Conservation (phyloP, 1,139 yeast genomes). For the Komagataea norvegica region DNA sequence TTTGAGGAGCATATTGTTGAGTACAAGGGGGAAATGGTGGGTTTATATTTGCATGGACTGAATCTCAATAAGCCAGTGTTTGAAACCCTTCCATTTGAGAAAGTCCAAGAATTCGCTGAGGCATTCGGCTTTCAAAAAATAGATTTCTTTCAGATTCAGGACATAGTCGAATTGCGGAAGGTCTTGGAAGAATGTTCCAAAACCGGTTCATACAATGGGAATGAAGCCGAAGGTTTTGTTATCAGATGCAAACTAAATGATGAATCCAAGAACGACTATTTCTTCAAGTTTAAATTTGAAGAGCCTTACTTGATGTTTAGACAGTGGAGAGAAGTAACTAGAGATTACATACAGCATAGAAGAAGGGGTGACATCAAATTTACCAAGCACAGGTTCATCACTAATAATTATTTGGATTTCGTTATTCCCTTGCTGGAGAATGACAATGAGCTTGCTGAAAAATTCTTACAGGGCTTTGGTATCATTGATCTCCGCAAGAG, state of each 20-base stretch:
- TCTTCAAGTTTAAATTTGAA: constrained; percentile 91
- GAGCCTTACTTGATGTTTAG: constrained; percentile 92
- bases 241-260: constrained; percentile 49
- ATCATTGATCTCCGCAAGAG: constrained; percentile 64
- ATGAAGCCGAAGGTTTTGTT: constrained; percentile 92
- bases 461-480: constrained; percentile 58
- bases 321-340: constrained; percentile 85
- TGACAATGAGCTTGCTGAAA: constrained; percentile 41
- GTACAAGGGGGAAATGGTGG: constrained; percentile 62
- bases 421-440: constrained; percentile 48
- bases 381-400: constrained; percentile 52
- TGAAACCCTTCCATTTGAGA: constrained; percentile 55
- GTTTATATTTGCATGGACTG: constrained; percentile 85
- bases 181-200: constrained; percentile 55
- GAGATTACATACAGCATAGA: constrained; percentile 45
- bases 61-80: constrained; percentile 66
- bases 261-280: constrained; percentile 45
- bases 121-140: constrained; percentile 70
- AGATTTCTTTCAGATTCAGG: constrained; percentile 38
- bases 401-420: constrained; percentile 65
- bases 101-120: constrained; percentile 56
- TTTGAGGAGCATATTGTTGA: constrained; percentile 94
- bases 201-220: constrained; percentile 66
- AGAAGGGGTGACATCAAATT: constrained; percentile 40
- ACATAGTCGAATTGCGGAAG: constrained; percentile 38